Conservation (phyloP, 352 stramenopile species). For the Phytophthora macrochlamydospora region DNA sequence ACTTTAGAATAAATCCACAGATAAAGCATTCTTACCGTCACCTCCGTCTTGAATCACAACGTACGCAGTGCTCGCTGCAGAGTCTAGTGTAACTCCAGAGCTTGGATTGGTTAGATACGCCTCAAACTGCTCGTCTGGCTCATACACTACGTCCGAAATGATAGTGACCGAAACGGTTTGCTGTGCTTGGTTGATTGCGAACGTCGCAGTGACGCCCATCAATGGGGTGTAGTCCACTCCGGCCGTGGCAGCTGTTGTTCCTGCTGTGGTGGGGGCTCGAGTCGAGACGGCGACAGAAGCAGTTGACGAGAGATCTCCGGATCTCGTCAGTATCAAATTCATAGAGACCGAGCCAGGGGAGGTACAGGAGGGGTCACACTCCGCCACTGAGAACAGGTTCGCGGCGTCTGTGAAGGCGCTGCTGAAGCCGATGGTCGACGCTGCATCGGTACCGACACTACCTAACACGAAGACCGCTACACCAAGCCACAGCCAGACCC, state of each 20-base stretch:
- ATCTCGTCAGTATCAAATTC: constrained; percentile 38
- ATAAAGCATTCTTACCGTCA: constrained; percentile 34
- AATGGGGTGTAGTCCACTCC: constrained; percentile 42
- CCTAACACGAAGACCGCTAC: neutral
- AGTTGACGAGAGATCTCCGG: constrained; percentile 24
- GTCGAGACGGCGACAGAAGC: constrained; percentile 50
- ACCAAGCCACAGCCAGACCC: neutral
- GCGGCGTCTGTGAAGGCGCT: constrained; percentile 29
- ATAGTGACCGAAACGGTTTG: constrained; percentile 41
- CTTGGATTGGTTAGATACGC: constrained; percentile 34
- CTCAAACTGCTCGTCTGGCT: constrained; percentile 53
- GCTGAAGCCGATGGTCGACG: constrained; percentile 38
- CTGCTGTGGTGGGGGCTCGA: constrained; percentile 9
- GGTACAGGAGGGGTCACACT: constrained; percentile 45
- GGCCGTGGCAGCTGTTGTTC: constrained; percentile 19
- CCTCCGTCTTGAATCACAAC: constrained; percentile 42
- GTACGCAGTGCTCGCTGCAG: constrained; percentile 29
- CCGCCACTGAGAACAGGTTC: constrained; percentile 30
- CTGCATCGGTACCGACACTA: neutral
- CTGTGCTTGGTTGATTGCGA: constrained; percentile 29
- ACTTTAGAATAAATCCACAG: neutral
- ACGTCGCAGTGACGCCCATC: constrained; percentile 26
- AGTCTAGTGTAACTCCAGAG: constrained; percentile 21
- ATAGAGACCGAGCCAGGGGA: constrained; percentile 40
- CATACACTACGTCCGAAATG: constrained; percentile 53